These are phyloP conservation scores for Byssothecium circinans DNA, from an alignment of 2,329 filamentous ascomycete species.

Conservation along the genomic window DNA sequence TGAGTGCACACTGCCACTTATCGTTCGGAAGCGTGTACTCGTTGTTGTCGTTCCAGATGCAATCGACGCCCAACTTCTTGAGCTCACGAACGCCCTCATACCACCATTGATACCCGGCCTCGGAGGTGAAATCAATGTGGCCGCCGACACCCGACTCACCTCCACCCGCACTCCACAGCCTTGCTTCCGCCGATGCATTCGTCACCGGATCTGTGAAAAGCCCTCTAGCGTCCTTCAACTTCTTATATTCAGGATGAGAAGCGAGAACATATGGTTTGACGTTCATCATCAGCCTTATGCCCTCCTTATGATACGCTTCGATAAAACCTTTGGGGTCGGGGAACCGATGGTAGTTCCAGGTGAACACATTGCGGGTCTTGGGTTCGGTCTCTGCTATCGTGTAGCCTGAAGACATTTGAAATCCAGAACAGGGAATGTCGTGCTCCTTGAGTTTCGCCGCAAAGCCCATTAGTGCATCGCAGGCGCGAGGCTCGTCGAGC, in stretches of 20 bases:
- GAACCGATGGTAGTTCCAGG: conserved; percentile 72
- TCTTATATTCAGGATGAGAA: conserved; percentile 67
- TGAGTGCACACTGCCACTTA: conserved; percentile 64
- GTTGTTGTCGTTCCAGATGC: conserved; percentile 80
- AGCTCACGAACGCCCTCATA: conserved; percentile 66
- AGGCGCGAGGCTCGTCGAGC: conserved; percentile 58
- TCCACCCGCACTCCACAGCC: conserved; percentile 72
- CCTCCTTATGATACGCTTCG: conserved; percentile 62
- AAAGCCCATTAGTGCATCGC: conserved; percentile 62
- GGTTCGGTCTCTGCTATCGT: conserved; percentile 67
- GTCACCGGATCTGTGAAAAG: conserved; percentile 64
- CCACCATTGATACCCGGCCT: conserved; percentile 71
- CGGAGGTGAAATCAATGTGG: conserved; percentile 73
- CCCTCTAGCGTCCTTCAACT: conserved; percentile 59
- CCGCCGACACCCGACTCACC: conserved; percentile 70
- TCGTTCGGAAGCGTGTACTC: conserved; percentile 71
- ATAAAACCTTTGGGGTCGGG: conserved; percentile 68
- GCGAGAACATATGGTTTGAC: conserved; percentile 72
- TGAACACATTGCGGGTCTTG: conserved; percentile 71
- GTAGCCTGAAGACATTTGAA: conserved; percentile 74
- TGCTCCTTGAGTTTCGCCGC: conserved; percentile 63
- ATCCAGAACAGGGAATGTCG: conserved; percentile 70
- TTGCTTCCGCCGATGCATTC: conserved; percentile 56
- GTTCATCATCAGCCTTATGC: conserved; percentile 70
- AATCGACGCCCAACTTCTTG: conserved; percentile 66